phyloP scores from a whole-genome alignment of 2,329 filamentous ascomycete species.

The Anthostomella pinea region DNA sequence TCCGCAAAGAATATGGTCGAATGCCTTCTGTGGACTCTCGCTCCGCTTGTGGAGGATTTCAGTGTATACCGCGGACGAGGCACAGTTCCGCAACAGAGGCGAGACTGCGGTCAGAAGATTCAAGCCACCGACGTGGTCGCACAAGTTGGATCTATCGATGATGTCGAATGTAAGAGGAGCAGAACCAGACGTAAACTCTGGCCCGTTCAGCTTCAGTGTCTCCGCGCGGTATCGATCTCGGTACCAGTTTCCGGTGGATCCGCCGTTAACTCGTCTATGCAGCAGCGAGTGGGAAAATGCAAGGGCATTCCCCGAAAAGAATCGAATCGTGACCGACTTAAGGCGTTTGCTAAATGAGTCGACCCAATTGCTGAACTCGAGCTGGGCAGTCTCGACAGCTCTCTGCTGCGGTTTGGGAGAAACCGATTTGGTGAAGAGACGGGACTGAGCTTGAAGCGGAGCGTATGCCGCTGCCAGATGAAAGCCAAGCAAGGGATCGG shows the following conservation, averaged over 20 bases:
- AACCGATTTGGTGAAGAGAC: not conserved
- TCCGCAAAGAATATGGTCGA: slow-evolving; percentile 44
- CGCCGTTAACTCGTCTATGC: slow-evolving; percentile 28
- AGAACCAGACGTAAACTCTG: slow-evolving; percentile 36
- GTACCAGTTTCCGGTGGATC: slow-evolving; percentile 40
- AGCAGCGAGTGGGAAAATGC: slow-evolving; percentile 52
- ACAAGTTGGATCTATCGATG: slow-evolving; percentile 53
- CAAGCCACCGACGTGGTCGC: slow-evolving; percentile 42
- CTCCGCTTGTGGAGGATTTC: slow-evolving; percentile 39
- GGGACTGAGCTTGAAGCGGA: slow-evolving; percentile 27
- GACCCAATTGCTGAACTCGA: slow-evolving; percentile 47
- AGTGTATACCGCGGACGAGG: slow-evolving; percentile 47
- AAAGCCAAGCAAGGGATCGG: slow-evolving; percentile 52
- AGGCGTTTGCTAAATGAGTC: slow-evolving; percentile 34
- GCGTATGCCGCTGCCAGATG: slow-evolving; percentile 49
- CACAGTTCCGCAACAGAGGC: slow-evolving; percentile 43
- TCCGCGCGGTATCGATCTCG: slow-evolving; percentile 36
- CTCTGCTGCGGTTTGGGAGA: slow-evolving; percentile 34
- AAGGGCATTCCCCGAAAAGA: slow-evolving; percentile 47
- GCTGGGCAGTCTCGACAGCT: slow-evolving; percentile 34
- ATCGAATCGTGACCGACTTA: slow-evolving; percentile 40
- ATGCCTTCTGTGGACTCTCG: slow-evolving; percentile 24
- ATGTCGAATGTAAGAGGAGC: slow-evolving; percentile 49
- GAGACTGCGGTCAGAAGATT: slow-evolving; percentile 43
- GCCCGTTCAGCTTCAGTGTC: slow-evolving; percentile 38